Conservation (phyloP, 495 filamentous ascomycete genomes). For the Podospora conica region DNA sequence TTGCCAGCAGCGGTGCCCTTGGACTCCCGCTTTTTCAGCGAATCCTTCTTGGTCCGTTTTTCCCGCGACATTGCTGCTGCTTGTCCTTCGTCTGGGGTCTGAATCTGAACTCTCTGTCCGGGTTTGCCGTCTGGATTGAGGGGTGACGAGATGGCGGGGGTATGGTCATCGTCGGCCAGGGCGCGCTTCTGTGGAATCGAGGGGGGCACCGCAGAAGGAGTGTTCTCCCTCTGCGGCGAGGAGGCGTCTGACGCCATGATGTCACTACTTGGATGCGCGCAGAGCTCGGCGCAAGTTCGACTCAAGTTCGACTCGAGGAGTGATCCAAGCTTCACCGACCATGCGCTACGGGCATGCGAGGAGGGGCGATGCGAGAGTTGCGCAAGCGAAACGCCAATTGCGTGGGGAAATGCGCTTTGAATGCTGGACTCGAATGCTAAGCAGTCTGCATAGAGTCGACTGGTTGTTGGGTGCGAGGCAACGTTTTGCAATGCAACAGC, state of each 20-base stretch:
- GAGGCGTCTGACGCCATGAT: slow-evolving; percentile 35
- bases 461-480: neutral
- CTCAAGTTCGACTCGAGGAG: neutral
- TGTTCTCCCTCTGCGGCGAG: slow-evolving; percentile 37
- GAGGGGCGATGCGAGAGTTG: neutral
- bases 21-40: slow-evolving; percentile 70
- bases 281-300: neutral
- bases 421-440: neutral
- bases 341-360: neutral
- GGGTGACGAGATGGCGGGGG: slow-evolving; percentile 55
- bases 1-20: slow-evolving; percentile 45
- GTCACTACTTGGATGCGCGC: neutral
- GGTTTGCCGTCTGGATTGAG: slow-evolving; percentile 51
- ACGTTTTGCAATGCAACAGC: neutral
- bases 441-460: neutral
- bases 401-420: neutral
- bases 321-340: neutral
- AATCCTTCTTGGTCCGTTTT: slow-evolving; percentile 60
- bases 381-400: neutral
- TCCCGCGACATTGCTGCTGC: slow-evolving; percentile 37
- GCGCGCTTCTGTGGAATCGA: slow-evolving; percentile 54
- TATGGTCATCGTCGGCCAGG: slow-evolving; percentile 45
- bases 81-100: slow-evolving; percentile 29
- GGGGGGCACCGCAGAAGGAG: slow-evolving; percentile 34
- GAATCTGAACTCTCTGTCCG: slow-evolving; percentile 23